These are phyloP conservation scores for Pezizomycotina sp. DNA, from an alignment of 2,329 filamentous ascomycete species.

Conservation along the genomic window DNA sequence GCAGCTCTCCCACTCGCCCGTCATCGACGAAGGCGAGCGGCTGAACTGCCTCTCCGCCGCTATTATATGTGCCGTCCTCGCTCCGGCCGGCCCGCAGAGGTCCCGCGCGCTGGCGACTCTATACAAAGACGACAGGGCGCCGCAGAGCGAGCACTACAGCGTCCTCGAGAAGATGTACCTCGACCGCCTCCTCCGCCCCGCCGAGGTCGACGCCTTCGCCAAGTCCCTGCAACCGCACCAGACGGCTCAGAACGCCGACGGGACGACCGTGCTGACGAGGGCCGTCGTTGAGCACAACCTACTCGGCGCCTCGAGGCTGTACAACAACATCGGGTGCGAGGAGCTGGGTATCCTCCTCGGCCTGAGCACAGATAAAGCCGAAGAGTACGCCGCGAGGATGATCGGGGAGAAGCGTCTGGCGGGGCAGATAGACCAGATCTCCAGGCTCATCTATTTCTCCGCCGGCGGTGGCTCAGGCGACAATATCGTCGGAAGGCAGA, in stretches of 20 bases:
- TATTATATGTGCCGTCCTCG: conserved; percentile 81
- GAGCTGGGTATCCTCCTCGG: conserved; percentile 63
- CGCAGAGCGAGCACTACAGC: conserved; percentile 57
- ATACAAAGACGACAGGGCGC: conserved; percentile 81
- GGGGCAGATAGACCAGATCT: conserved; percentile 88
- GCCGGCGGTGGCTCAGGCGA: conserved; percentile 51
- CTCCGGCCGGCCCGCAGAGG: conserved; percentile 72
- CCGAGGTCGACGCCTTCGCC: conserved; percentile 77
- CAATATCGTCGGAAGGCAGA: conserved; percentile 49
- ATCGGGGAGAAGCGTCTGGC: conserved; percentile 81
- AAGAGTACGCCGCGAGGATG: conserved; percentile 86
- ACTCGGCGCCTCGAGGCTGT: conserved; percentile 63
- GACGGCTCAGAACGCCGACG: conserved; percentile 74
- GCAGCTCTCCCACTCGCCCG: conserved; percentile 58
- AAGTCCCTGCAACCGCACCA: conserved; percentile 70
- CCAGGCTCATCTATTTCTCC: conserved; percentile 75
- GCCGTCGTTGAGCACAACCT: conserved; percentile 95
- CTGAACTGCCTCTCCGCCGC: conserved; percentile 70
- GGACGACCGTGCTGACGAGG: conserved; percentile 79
- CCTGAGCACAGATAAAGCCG: conserved; percentile 62
- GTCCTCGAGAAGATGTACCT: conserved; percentile 98
- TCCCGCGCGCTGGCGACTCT: conserved; percentile 64
- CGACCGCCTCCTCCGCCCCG: conserved; percentile 61
- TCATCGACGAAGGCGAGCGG: conserved; percentile 74
- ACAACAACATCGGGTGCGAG: conserved; percentile 60